Base-by-base conservation (phyloP, 495 filamentous ascomycete species). In the Aeminium ludgeri region DNA sequence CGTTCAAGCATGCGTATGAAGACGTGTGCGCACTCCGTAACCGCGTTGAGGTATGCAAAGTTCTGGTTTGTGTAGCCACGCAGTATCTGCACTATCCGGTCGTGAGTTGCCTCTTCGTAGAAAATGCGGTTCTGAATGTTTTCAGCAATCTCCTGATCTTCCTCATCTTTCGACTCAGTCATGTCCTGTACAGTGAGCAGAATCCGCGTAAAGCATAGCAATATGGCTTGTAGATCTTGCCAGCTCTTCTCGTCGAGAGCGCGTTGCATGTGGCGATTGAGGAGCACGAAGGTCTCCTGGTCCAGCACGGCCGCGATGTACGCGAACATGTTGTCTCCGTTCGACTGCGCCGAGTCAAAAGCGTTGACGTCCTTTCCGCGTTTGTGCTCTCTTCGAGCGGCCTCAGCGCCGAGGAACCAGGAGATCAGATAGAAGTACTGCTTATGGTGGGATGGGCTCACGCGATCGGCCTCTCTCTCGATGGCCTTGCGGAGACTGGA, bases 91-190 rank as follows among this genome's bases (percentile, higher is more conserved):
- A 89, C 65, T 16, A 96, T 71, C 6, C 82, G 67, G 45, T 96
- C 87, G 52, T 96, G 82, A 0, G 86, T 95, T 0, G 79, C 76
- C 52, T 96, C 86, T 59, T 99, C 91, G 61, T 99, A 96, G 57
- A 99, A 99, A 1, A 99, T 83, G 20, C 91, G 82, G 51, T 80
- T 89, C 38, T 92, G 78, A 30, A 92, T 94, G 47, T 97, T 99
- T 52, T 99, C 87, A 3, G 91, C 91, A 51, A 99, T 95, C 45
- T 96, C 91, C 58, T 91, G 82, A 50, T 99, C 84, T 8, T 96
- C 91, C 46, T 95, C 87, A 18, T 83, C 66, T 0, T 73, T 71
- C 0, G 82, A 87, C 30, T 78, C 71, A 2, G 76, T 65, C 91
- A 99, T 99, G 44, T 92, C 84, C 53, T 95, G 87, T 2, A 95